phyloP scores from a whole-genome alignment of 768 basidiomycete species.

The Roridomyces roridus region DNA sequence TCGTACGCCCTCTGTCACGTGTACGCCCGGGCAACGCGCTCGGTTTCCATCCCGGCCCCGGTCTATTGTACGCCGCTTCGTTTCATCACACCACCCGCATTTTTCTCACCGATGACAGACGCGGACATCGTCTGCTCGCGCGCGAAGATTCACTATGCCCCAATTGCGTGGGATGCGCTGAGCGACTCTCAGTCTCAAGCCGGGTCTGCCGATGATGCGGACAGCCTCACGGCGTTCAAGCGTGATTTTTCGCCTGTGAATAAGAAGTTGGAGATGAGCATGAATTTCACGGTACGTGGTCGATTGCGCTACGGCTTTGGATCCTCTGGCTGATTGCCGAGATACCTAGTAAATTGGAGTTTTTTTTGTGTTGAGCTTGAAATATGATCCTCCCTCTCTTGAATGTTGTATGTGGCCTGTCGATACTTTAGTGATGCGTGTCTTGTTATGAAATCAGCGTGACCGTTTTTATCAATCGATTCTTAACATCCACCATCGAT shows the following conservation, averaged over 20 bases:
- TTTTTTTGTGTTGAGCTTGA: no score
- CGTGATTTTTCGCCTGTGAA: conserved; percentile 56
- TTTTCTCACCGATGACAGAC: conserved; percentile 45
- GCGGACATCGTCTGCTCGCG: conserved; percentile 78
- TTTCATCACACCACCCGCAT: not conserved
- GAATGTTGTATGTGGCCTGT: no score
- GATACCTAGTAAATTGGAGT: no score
- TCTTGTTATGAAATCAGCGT: no score
- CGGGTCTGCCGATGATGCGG: conserved; percentile 33
- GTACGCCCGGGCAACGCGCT: conserved; percentile 81
- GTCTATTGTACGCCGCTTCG: conserved; percentile 71
- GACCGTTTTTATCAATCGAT: no score
- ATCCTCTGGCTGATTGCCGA: no score
- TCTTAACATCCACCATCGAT: no score
- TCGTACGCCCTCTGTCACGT: conserved; percentile 81
- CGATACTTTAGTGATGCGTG: no score
- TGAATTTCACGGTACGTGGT: conserved; percentile 46
- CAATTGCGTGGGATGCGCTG: conserved; percentile 42
- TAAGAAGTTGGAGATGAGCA: conserved; percentile 36
- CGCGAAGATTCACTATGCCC: conserved; percentile 70
- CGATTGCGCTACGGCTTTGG: no score
- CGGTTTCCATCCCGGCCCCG: conserved; percentile 85
- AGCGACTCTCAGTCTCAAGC: conserved; percentile 51
- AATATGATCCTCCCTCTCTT: no score
- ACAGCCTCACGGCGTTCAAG: conserved; percentile 53